Evolutionary conservation across 1,284 basidiomycete species (phyloP), one percentile per base, ranked within the genome.

Genomic region (Porogramme epimiltina): DNA sequence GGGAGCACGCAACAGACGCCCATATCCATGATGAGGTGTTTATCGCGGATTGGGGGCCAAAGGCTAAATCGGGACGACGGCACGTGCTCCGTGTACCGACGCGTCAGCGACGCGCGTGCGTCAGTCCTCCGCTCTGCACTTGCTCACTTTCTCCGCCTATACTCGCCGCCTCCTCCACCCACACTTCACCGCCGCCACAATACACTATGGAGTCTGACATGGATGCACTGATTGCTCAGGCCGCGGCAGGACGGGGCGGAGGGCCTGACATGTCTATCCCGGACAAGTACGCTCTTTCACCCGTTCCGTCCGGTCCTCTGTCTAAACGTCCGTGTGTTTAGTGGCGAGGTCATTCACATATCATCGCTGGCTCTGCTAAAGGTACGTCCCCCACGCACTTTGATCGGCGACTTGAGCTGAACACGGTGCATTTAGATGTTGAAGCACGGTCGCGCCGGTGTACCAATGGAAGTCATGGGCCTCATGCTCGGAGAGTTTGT

Each of bases 391-490:
- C 23, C 20, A n/a, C n/a, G 0, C 19, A 8, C 40, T 13, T 6
- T 20, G 20, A n/a, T 26, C n/a, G 46, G 37, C 52, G 11, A 25
- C 15, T 33, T 22, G 38, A 24, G 13, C 41, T 13, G 26, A 36
- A n/a, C n/a, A 9, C 25, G 18, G 18, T 2, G 13, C 1, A 19
- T 19, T 2, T 24, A 98, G 94, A 99, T 99, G 97, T 80, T 99
- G 61, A 99, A 99, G 75, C 97, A 99, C 69, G 97, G 97, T 18
- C 87, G 97, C 49, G 96, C 97, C 25, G 97, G 97, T 62, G 97
- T 99, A 33, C 97, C 97, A 11, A 97, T 99, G 92, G 97, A 99
- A 74, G 97, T 99, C 64, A 99, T 99, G 97, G 97, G 97, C 61
- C 84, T 99, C 52, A 96, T 99, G 93, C 81, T 99, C 24, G 97